Percentiles rank a stretch among this genome's conserved stretches.
phyloP scores from a whole-genome alignment of 2,329 filamentous ascomycete genomes.

The Monilinia laxa region DNA sequence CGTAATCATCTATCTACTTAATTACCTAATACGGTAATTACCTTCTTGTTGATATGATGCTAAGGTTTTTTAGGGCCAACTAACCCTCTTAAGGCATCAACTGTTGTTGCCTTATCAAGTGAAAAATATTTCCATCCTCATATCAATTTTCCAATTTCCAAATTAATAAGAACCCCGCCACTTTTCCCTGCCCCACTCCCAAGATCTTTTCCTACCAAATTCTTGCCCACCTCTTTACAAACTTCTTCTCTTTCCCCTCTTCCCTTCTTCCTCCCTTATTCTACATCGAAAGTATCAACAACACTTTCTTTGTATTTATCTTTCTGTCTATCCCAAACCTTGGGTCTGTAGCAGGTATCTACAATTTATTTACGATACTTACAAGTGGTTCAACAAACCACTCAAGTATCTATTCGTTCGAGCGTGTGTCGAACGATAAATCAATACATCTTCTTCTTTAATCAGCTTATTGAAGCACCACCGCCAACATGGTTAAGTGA shows the following conservation, averaged over 20 bases:
- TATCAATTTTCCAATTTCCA: neutral
- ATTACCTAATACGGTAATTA: no score
- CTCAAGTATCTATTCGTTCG: slow-evolving; percentile 20
- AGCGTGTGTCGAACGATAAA: slow-evolving; percentile 26
- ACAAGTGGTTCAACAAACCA: slow-evolving; percentile 11
- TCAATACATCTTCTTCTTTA: slow-evolving; percentile 31
- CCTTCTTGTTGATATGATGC: no score
- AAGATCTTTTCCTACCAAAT: slow-evolving; percentile 21
- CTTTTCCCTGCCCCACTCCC: slow-evolving; percentile 13
- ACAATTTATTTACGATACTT: slow-evolving; percentile 25
- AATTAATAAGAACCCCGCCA: slow-evolving; percentile 4
- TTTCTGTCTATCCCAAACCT: slow-evolving; percentile 29
- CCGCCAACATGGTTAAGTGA: slow-evolving; percentile 99
- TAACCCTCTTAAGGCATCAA: slow-evolving; percentile 2
- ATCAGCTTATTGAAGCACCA: slow-evolving; percentile 53
- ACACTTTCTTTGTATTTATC: slow-evolving; percentile 32
- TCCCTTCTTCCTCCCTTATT: slow-evolving; percentile 26
- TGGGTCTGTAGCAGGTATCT: slow-evolving; percentile 34
- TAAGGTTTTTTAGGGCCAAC: neutral
- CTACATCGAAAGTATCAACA: slow-evolving; percentile 32
- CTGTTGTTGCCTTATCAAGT: neutral
- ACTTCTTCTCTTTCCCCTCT: slow-evolving; percentile 19
- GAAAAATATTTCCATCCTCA: slow-evolving; percentile 8
- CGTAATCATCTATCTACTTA: no score
- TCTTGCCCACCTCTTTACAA: slow-evolving; percentile 22